Percentiles rank a stretch among this genome's conserved stretches.
phyloP scores from a whole-genome alignment of 2,329 filamentous ascomycete genomes.

The Calonectria hawksworthii region DNA sequence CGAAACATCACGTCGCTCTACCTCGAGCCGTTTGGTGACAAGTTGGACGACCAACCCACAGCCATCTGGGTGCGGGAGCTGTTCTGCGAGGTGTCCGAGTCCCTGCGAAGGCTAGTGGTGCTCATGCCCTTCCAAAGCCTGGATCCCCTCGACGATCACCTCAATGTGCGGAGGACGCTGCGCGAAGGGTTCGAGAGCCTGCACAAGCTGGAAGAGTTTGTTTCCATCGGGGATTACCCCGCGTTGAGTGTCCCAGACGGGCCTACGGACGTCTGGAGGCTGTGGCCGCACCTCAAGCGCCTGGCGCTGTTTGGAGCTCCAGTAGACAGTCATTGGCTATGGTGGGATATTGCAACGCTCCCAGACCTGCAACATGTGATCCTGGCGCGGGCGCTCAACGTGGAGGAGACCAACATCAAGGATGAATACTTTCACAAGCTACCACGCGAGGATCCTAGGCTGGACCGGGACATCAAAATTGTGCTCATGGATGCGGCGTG shows the following conservation, averaged over 20 bases:
- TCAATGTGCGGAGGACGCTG: conserved; percentile 56
- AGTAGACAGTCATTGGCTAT: conserved; percentile 54
- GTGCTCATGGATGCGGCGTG: conserved; percentile 49
- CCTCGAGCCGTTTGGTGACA: conserved; percentile 53
- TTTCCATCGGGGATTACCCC: conserved; percentile 62
- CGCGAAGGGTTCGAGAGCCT: conserved; percentile 61
- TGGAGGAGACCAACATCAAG: conserved; percentile 55
- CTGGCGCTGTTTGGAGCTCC: conserved; percentile 60
- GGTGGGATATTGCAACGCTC: conserved; percentile 55
- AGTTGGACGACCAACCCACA: conserved; percentile 56
- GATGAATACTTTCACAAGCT: conserved; percentile 56
- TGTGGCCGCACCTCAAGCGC: conserved; percentile 58
- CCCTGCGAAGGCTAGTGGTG: conserved; percentile 61
- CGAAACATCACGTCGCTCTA: conserved; percentile 57
- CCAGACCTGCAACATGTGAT: conserved; percentile 57
- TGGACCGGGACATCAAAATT: conserved; percentile 48
- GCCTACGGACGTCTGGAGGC: conserved; percentile 56
- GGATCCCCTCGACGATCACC: conserved; percentile 57
- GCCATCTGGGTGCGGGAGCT: conserved; percentile 58
- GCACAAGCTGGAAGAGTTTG: conserved; percentile 61
- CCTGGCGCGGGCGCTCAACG: conserved; percentile 54
- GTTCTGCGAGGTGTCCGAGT: conserved; percentile 55
- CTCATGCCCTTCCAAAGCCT: conserved; percentile 63
- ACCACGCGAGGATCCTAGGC: conserved; percentile 44
- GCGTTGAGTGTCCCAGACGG: conserved; percentile 52